phyloP scores from a whole-genome alignment of 371 early-diverging fungal species.

The Conidiobolus incongruus region DNA sequence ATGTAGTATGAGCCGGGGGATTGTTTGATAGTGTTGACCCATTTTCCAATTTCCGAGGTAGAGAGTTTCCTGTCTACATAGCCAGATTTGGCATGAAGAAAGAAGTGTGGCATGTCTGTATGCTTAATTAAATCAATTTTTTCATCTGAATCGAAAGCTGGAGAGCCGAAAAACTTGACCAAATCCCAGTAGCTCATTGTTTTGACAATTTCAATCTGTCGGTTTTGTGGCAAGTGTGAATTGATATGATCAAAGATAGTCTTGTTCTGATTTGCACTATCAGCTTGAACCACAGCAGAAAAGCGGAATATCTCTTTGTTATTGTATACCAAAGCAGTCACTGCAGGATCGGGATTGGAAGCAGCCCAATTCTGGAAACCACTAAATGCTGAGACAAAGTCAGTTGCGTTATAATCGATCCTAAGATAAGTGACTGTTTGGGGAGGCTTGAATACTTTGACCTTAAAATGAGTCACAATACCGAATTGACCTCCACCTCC shows the following conservation, averaged over 20 bases:
- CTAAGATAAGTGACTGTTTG: constrained; percentile 5
- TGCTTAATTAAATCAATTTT: neutral
- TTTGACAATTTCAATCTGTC: too few relatives aligned
- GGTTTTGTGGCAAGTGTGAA: neutral
- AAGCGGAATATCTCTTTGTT: neutral
- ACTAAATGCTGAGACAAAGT: neutral
- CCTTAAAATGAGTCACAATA: constrained; percentile 18
- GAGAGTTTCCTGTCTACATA: neutral
- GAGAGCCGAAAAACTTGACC: neutral
- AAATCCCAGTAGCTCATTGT: neutral
- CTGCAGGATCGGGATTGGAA: neutral
- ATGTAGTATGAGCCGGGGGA: neutral
- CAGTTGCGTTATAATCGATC: neutral
- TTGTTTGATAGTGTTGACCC: neutral
- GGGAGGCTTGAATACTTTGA: constrained; percentile 10
- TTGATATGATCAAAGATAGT: neutral
- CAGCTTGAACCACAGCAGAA: neutral
- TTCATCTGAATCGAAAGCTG: neutral
- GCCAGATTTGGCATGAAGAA: neutral
- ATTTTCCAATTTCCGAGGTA: neutral
- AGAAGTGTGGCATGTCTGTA: neutral
- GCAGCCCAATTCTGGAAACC: neutral
- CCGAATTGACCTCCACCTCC: constrained; percentile 29
- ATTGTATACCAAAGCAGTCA: neutral
- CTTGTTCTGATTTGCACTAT: neutral